Evolutionary conservation across 179 eudicot species (phyloP).

Genomic region (Heliamphora pulchella): DNA sequence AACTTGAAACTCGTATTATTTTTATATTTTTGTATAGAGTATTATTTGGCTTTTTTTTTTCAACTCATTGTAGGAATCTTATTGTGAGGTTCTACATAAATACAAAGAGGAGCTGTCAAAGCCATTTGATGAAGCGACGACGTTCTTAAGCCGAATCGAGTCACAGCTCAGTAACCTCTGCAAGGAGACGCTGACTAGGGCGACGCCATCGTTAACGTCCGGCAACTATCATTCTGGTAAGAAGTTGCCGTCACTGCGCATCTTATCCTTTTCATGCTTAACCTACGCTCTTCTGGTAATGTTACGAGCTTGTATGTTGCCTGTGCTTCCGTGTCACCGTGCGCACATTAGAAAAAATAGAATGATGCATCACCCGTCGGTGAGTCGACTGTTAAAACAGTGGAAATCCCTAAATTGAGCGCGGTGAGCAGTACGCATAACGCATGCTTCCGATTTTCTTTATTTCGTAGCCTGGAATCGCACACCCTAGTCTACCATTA

Average conservation of each 20-base stretch:
- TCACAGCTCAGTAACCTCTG: slow-evolving; percentile 28
- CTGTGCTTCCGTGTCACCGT: not conserved
- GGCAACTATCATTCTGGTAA: slow-evolving; percentile 20
- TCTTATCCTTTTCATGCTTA: not conserved
- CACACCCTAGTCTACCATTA: slow-evolving; percentile 16
- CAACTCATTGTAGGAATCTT: slow-evolving; percentile 14
- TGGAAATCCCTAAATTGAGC: slow-evolving; percentile 11
- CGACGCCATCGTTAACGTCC: slow-evolving; percentile 17
- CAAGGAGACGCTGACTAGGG: slow-evolving; percentile 22
- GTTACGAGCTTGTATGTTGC: not conserved
- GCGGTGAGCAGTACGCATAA: slow-evolving; percentile 1
- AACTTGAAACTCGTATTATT: too few relatives aligned
- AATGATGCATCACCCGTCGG: too few relatives aligned
- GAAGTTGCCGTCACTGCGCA: not conserved
- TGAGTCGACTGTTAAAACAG: not conserved
- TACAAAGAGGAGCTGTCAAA: slow-evolving; percentile 28
- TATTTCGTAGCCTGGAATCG: not conserved
- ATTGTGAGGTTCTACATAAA: slow-evolving; percentile 25
- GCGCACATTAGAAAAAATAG: slow-evolving; percentile 5
- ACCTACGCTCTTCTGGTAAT: not conserved
- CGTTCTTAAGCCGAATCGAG: slow-evolving; percentile 26
- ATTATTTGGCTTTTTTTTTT: too few relatives aligned
- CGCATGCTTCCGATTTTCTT: not conserved
- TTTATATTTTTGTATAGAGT: too few relatives aligned
- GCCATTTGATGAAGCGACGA: slow-evolving; percentile 29